Conservation (phyloP, 441 rosid species). For the Erysimum cheiri region DNA sequence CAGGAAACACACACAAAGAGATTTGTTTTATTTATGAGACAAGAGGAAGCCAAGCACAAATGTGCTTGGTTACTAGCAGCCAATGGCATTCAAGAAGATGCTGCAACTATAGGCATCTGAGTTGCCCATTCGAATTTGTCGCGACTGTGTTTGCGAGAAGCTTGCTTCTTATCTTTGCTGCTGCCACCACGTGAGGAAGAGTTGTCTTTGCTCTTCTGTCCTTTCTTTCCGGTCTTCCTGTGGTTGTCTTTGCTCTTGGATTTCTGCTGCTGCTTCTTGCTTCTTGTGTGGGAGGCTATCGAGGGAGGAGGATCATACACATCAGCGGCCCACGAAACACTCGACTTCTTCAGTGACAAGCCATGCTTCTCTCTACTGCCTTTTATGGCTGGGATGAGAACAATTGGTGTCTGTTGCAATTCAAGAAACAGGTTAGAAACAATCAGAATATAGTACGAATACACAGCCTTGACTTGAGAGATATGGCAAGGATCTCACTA, state of each 20-base stretch:
- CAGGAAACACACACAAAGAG: not conserved
- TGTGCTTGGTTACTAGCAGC: conserved; percentile 20
- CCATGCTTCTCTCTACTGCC: conserved; percentile 83
- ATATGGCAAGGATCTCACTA: conserved; percentile 2
- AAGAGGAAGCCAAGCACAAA: not conserved
- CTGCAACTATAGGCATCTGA: conserved; percentile 45
- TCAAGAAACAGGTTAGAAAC: too few species aligned
- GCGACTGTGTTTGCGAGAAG: conserved; percentile 44
- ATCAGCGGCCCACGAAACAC: conserved; percentile 83
- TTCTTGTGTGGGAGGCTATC: conserved; percentile 69
- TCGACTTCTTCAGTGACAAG: conserved; percentile 49
- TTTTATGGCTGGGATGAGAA: conserved; percentile 80
- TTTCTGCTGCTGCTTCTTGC: conserved; percentile 61
- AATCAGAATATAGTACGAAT: conserved; percentile 1
- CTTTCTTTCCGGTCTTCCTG: conserved; percentile 66
- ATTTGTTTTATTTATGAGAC: conserved; percentile 19
- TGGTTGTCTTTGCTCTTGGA: conserved; percentile 47
- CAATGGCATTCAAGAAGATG: conserved; percentile 37
- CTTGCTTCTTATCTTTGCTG: conserved; percentile 69
- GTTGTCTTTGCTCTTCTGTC: conserved; percentile 62
- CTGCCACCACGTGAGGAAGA: conserved; percentile 47
- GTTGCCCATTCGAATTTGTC: conserved; percentile 36
- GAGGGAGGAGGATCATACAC: conserved; percentile 92
- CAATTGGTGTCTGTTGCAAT: conserved; percentile 46
- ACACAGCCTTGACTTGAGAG: conserved; percentile 1